Conservation (phyloP, 2,329 filamentous ascomycete species). For the Penicillium sp. region DNA sequence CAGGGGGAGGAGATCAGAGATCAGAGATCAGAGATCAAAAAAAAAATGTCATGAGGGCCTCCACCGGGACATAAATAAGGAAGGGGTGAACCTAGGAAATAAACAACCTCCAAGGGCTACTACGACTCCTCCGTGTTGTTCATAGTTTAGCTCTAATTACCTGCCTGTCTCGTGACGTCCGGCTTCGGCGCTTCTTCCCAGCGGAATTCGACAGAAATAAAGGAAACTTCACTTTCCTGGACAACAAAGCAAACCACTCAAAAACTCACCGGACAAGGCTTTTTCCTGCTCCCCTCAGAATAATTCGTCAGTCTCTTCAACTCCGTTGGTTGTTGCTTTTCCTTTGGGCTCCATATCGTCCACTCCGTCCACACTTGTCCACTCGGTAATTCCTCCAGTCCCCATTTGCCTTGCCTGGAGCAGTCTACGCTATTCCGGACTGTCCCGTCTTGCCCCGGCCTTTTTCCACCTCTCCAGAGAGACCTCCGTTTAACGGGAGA, state of each 20-base stretch:
- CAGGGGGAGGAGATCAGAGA: neutral
- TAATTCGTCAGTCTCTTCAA: neutral
- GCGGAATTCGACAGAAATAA: slow-evolving; percentile 17
- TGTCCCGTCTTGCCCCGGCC: slow-evolving; percentile 29
- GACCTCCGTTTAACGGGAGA: too few relatives aligned
- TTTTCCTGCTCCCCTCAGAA: slow-evolving; percentile 25
- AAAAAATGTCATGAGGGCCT: neutral
- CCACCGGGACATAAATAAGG: slow-evolving; percentile 13
- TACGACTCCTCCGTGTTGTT: neutral
- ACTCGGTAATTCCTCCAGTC: slow-evolving; percentile 30
- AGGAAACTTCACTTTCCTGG: slow-evolving; percentile 11
- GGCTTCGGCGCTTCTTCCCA: slow-evolving; percentile 37
- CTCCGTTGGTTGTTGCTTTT: slow-evolving; percentile 3
- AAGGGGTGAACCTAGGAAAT: slow-evolving; percentile 1
- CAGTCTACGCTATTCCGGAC: slow-evolving; percentile 28
- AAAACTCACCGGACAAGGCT: slow-evolving; percentile 32
- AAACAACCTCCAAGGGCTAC: too few relatives aligned
- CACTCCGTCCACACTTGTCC: slow-evolving; percentile 12
- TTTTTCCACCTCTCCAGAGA: slow-evolving; percentile 14
- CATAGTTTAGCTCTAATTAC: neutral
- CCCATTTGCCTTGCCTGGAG: slow-evolving; percentile 19
- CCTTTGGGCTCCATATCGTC: neutral
- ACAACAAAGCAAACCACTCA: too few relatives aligned
- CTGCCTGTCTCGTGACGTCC: slow-evolving; percentile 30
- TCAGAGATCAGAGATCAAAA: slow-evolving; percentile 15